Evolutionary conservation across 192 early-diverging fungal genomes (phyloP).

Genomic region (Backusella parvicylindrica): DNA sequence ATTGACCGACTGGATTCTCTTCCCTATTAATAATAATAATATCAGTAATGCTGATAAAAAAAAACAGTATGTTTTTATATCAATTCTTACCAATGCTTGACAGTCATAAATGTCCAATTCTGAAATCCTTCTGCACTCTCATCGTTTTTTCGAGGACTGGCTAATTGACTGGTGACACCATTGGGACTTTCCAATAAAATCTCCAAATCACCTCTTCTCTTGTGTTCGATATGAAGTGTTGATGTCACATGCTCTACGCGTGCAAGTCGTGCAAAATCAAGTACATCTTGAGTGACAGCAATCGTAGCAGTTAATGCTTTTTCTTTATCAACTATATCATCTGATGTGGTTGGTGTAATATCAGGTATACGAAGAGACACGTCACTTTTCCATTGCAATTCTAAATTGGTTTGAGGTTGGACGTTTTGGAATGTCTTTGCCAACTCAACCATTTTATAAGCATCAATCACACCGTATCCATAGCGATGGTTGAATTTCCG

Average conservation of each 20-base stretch:
- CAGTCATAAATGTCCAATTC: slow-evolving; percentile 94
- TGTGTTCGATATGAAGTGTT: slow-evolving; percentile 78
- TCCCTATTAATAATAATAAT: slow-evolving; percentile 55
- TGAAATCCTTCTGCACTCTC: slow-evolving; percentile 60
- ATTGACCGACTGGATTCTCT: slow-evolving; percentile 81
- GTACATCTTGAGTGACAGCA: slow-evolving; percentile 44
- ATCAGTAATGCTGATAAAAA: too few species aligned
- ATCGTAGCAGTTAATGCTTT: slow-evolving; percentile 5
- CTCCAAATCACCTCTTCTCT: slow-evolving; percentile 81
- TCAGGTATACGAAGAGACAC: slow-evolving; percentile 14
- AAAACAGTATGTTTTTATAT: too few species aligned
- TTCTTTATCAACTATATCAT: background rate
- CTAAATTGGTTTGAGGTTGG: slow-evolving; percentile 58
- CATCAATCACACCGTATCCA: slow-evolving; percentile 92
- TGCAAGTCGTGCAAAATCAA: slow-evolving; percentile 46
- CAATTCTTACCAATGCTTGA: slow-evolving; percentile 90
- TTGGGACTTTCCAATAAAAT: slow-evolving; percentile 77
- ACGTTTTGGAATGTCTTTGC: slow-evolving; percentile 68
- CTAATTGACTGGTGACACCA: slow-evolving; percentile 64
- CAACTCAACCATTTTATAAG: slow-evolving; percentile 72
- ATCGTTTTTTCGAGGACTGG: slow-evolving; percentile 62
- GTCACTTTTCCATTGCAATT: slow-evolving; percentile 20
- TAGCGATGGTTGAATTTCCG: slow-evolving; percentile 88
- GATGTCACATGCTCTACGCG: slow-evolving; percentile 87
- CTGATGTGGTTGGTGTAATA: background rate